Base-by-base conservation (phyloP, 2,329 filamentous ascomycete genomes). In the Colletotrichum paranaense region DNA sequence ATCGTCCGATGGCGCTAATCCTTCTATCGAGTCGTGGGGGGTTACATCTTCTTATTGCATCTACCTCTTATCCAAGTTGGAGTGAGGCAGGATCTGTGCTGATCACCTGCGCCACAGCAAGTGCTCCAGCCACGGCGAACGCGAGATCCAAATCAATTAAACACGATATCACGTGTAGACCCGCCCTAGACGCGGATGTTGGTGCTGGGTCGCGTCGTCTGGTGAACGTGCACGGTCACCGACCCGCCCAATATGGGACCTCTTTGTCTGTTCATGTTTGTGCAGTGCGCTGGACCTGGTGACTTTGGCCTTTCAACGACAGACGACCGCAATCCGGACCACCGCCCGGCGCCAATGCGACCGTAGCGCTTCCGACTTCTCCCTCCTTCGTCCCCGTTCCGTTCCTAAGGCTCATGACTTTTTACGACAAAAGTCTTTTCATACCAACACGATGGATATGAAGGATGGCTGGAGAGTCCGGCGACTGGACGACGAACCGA, bases 401-500 rank as follows among this genome's bases (percentile, higher is more conserved):
- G 1, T 62, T 60, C 5, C 30, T 8, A 7, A 32, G n/a, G 24
- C n/a, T 24, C 14, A 56, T 28, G 46, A 28, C n/a, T 28, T 46
- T 46, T 4, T 28, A 4, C 14, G 12, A n/a, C 42, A 19, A 22
- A 64, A 38, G 30, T 64, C 8, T 35, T 9, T 8, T 9, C 30
- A 38, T 8, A 55, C 49, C 14, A n/a, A 22, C 53, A 59, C 52
- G 14, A 74, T 74, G 72, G 28, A 60, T n/a, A 16, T 28, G 19
- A 32, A 56, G 8, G 30, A 73, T 6, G 58, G 38, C 26, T 74
- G 72, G 68, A 58, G 62, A 60, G 26, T 67, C 38, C 71, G 73
- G 26, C 30, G 19, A 16, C 11, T 75, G 42, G 57, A 55, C 30
- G 75, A 82, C 64, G 81, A 82, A 59, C 78, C 77, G 2, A 81